phyloP scores from a whole-genome alignment of 2,329 filamentous ascomycete species.

The Teratosphaeria destructans region DNA sequence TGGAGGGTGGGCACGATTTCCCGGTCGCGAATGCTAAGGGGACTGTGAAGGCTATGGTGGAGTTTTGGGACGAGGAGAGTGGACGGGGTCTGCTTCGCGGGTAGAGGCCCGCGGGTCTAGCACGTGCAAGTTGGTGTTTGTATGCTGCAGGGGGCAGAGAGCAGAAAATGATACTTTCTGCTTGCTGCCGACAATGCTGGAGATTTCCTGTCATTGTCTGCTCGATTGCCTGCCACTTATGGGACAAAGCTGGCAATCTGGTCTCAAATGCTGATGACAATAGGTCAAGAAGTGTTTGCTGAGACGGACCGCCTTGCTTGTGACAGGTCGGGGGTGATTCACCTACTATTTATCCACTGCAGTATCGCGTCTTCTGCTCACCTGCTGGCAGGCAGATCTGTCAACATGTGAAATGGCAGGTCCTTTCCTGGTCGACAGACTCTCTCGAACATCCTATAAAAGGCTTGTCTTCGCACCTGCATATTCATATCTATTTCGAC shows the following conservation, averaged over 20 bases:
- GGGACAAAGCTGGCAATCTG: not conserved
- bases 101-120: not conserved
- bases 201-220: not conserved
- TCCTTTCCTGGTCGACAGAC: not conserved
- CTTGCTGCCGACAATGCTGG: not conserved
- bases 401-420: not conserved
- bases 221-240: not conserved
- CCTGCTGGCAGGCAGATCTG: not conserved
- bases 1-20: constrained; percentile 61
- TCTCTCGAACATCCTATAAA: not conserved
- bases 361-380: not conserved
- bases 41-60: constrained; percentile 44
- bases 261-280: not conserved
- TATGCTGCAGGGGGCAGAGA: not conserved
- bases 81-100: not conserved
- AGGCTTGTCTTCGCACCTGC: not conserved
- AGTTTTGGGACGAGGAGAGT: constrained; percentile 27
- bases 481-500: not conserved
- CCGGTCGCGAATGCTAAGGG: constrained; percentile 51
- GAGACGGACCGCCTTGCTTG: not conserved
- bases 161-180: not conserved
- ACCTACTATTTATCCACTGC: not conserved
- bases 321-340: not conserved
- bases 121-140: not conserved
- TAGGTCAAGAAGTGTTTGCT: not conserved